Base-by-base conservation (phyloP, 495 filamentous ascomycete species). In the Cenococcum geophilum region DNA sequence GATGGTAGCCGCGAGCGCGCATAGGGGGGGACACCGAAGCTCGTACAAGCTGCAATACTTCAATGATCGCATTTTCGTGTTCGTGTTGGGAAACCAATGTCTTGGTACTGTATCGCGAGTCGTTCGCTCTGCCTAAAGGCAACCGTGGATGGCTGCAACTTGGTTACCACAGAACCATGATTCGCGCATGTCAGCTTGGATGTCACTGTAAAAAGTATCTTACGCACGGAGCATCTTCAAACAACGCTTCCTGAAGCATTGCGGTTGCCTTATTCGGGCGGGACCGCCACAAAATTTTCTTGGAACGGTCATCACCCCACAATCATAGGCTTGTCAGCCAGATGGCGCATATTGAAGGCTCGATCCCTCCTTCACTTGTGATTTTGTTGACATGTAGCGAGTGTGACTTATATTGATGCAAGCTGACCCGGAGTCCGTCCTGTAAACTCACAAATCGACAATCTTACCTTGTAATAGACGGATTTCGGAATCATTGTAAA, bases 301-400 rank as follows among this genome's bases (percentile, higher is more conserved):
- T 52, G 49, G 49, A 20, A 52, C 49, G 21, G 21, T 27, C 48
- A 23, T 32, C 49, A 52, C 49, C 49, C 49, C 49, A 52, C 49
- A 52, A 32, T 3, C 11, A 32, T 16, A 16, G 25, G 49, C 23
- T 25, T 23, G 21, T 23, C n/a, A 27, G 21, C 49, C 25, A 52
- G 25, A 52, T 25, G 49, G 49, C 49, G 49, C 49, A n/a, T 52
- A 52, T 52, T 52, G 49, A 16, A 25, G 49, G 49, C 49, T 52
- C 25, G 49, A 52, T 52, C 49, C 49, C 23, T 22, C 6, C 20
- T 9, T 32, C 27, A 32, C 27, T 32, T 6, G 27, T 32, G 27
- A 32, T 32, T 32, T 45, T 45, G 14, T 45, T 14, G 14, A 18
- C 18, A 14, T 14, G 40, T 45, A 14, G 18, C 14, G 40, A 45